These are phyloP conservation scores for Daldinia grandis DNA, from an alignment of 495 filamentous ascomycete species.

Conservation along the genomic window DNA sequence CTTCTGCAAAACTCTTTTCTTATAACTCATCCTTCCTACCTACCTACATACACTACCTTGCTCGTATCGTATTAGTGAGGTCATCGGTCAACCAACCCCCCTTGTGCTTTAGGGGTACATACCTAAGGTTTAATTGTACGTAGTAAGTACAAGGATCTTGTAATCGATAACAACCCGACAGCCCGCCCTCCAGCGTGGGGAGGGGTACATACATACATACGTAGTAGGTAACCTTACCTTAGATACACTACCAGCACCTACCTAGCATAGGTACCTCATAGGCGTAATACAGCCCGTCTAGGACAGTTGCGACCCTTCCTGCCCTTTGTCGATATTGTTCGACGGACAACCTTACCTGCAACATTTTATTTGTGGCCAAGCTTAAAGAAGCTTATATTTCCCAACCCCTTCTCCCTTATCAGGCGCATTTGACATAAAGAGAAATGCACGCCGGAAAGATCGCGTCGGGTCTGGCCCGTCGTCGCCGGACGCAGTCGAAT, in stretches of 20 bases:
- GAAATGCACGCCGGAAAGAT: conserved; percentile 45
- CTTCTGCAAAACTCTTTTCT: neutral
- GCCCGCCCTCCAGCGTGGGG: conserved; percentile 27
- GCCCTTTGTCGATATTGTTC: conserved; percentile 15
- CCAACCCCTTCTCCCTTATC: neutral
- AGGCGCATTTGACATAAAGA: conserved; percentile 7
- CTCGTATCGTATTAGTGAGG: conserved; percentile 26
- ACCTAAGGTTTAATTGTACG: neutral
- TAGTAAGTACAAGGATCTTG: neutral
- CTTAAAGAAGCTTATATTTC: conserved; percentile 12
- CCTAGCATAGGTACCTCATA: too few species aligned
- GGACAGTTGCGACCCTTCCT: conserved; percentile 22
- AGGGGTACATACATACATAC: conserved; percentile 32
- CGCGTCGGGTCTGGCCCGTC: conserved; percentile 41
- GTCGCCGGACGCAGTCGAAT: conserved; percentile 43
- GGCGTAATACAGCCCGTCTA: neutral
- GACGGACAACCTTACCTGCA: neutral
- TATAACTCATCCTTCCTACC: neutral
- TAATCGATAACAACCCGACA: conserved; percentile 41
- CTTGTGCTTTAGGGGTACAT: conserved; percentile 15
- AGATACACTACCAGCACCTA: too few species aligned
- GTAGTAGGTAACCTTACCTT: too few species aligned
- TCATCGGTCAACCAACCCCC: conserved; percentile 26
- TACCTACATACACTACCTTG: neutral
- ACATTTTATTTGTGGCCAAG: neutral